phyloP scores from a whole-genome alignment of 78 protist genomes.

The Dictyostelium firmibasis region DNA sequence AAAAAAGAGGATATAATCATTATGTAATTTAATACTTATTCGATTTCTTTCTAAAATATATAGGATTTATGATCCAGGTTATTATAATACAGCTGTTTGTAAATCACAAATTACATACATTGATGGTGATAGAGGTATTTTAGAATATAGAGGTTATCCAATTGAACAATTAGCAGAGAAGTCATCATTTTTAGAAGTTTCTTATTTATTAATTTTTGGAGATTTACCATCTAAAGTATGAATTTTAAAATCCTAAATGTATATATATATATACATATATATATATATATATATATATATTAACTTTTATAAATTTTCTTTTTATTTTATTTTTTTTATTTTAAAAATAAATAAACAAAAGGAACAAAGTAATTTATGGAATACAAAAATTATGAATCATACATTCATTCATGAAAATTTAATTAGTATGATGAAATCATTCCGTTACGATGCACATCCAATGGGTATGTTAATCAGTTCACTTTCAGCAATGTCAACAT shows the following conservation, averaged over 20 bases:
- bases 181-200: constrained; percentile 78
- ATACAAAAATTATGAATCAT: constrained; percentile 75
- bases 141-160: constrained; percentile 82
- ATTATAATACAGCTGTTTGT: constrained; percentile 72
- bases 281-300: neutral
- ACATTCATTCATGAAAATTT: constrained; percentile 87
- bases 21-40: neutral
- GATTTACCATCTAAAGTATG: constrained; percentile 50
- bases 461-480: constrained; percentile 90
- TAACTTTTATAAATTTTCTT: no score
- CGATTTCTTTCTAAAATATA: neutral
- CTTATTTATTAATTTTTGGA: constrained; percentile 74
- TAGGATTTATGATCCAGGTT: constrained; percentile 85
- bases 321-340: neutral
- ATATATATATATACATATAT: no score
- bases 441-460: constrained; percentile 93
- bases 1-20: neutral
- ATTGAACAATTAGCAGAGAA: constrained; percentile 84
- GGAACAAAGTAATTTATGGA: constrained; percentile 62
- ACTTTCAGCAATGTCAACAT: constrained; percentile 80
- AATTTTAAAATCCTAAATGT: neutral
- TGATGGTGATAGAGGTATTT: constrained; percentile 83
- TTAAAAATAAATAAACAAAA: neutral
- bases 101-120: constrained; percentile 71
- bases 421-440: constrained; percentile 72